Base-by-base conservation (phyloP, 2,329 filamentous ascomycete species). In the Rhexocercosporidium sp. region DNA sequence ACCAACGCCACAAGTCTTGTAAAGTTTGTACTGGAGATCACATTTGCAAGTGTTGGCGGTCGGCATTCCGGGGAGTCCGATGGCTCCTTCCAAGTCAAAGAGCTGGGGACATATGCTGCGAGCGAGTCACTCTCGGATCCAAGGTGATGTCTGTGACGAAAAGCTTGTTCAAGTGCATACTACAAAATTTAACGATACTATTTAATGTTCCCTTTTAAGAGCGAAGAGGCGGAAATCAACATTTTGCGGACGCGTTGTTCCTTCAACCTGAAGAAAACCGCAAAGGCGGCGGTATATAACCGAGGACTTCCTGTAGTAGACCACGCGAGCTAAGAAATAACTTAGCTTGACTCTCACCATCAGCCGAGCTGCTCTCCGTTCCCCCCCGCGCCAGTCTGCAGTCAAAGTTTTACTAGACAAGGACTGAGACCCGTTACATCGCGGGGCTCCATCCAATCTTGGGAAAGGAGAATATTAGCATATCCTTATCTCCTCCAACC, bases 401-500 rank as follows among this genome's bases (percentile, higher is more conserved):
- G 11, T 57, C 25, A 11, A 39, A 3, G 16, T 39, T 57, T 3
- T n/a, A 11, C 34, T 57, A 57, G 31, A 56, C 53, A 37, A n/a
- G 29, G 18, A 6, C 9, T 25, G 34, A 39, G 29, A 22, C 18
- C 31, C 53, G 18, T 39, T 39, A n/a, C 3, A 57, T 12, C 29
- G 34, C 53, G n/a, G 53, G 34, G 53, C 53, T 57, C 39, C 8
- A n/a, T 37, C 53, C 53, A 20, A 16, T n/a, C n/a, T 20, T 57
- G 53, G 53, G 53, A 16, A 37, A 57, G 4, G 53, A 14, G 9
- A 39, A 11, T 31, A 29, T 18, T 39, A 22, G n/a, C 34, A 37
- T 12, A 22, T 22, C 34, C 31, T 57, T 57, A 57, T 57, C 53
- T 57, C 53, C 9, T 57, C 53, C 53, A 39, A 57, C 39, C 31